phyloP scores from a whole-genome alignment of 805 yeast species.

The Wilhelminamyces savonicus region DNA sequence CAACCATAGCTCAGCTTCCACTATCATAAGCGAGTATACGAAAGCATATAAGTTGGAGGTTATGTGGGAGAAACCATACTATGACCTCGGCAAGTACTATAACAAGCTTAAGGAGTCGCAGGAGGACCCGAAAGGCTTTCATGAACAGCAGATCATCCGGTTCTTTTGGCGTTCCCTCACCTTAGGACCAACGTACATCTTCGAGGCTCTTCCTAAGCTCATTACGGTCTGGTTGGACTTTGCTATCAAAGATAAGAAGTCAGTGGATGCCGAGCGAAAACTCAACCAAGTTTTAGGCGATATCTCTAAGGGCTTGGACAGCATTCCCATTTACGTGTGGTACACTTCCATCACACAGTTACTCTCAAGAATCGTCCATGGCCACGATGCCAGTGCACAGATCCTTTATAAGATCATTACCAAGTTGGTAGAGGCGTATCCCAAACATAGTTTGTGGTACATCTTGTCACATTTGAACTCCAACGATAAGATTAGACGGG shows the following conservation, averaged over 20 bases:
- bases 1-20: conserved; percentile 72
- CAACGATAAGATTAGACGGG: conserved; percentile 22
- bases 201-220: conserved; percentile 85
- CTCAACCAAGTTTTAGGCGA: conserved; percentile 44
- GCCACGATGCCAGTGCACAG: conserved; percentile 48
- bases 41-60: conserved; percentile 49
- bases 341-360: conserved; percentile 83
- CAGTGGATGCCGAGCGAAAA: conserved; percentile 26
- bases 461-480: conserved; percentile 68
- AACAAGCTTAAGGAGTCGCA: conserved; percentile 72
- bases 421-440: conserved; percentile 57
- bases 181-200: conserved; percentile 58
- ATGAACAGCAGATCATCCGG: conserved; percentile 50
- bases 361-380: conserved; percentile 69
- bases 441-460: conserved; percentile 83
- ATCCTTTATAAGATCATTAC: conserved; percentile 54
- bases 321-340: conserved; percentile 55
- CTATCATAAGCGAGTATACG: conserved; percentile 63
- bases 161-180: conserved; percentile 55
- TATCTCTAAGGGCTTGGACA: conserved; percentile 36
- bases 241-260: conserved; percentile 25
- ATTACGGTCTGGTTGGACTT: conserved; percentile 89
- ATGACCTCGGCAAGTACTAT: conserved; percentile 72
- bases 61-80: conserved; percentile 74
- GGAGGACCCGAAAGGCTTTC: conserved; percentile 40